phyloP scores from a whole-genome alignment of 805 yeast species.

The Babjeviella inositovora region DNA sequence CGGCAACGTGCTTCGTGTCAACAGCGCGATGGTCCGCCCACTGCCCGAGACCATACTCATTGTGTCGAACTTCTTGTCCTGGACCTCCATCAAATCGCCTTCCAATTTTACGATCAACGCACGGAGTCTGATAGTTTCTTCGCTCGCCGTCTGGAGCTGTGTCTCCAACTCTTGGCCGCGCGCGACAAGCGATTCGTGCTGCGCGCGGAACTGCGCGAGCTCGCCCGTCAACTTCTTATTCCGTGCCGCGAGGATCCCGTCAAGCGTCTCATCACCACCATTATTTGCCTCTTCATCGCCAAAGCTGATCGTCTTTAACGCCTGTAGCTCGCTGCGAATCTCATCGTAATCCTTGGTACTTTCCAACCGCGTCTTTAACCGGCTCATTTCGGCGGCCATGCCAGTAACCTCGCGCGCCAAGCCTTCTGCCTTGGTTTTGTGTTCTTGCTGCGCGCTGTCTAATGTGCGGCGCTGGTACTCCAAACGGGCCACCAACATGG shows the following conservation, averaged over 20 bases:
- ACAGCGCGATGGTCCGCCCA: slow-evolving; percentile 14
- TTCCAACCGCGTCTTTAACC: slow-evolving; percentile 29
- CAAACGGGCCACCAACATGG: slow-evolving; percentile 37
- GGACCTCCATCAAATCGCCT: slow-evolving; percentile 48
- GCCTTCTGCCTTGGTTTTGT: slow-evolving; percentile 15
- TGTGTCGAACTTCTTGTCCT: slow-evolving; percentile 36
- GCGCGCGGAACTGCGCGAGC: slow-evolving; percentile 47
- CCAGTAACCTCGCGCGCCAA: slow-evolving; percentile 28
- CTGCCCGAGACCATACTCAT: slow-evolving; percentile 55
- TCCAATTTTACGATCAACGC: slow-evolving; percentile 50
- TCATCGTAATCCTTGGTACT: slow-evolving; percentile 63
- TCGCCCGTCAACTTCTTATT: slow-evolving; percentile 64
- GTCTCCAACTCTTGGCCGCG: slow-evolving; percentile 21
- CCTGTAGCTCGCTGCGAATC: slow-evolving; percentile 56
- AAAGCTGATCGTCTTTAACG: slow-evolving; percentile 63
- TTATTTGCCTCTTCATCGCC: slow-evolving; percentile 21
- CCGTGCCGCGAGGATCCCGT: slow-evolving; percentile 46
- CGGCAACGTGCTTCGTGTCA: slow-evolving; percentile 10
- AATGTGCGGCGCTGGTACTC: slow-evolving; percentile 26
- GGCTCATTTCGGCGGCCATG: slow-evolving; percentile 29
- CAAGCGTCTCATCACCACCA: slow-evolving; percentile 18
- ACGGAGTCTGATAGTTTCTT: slow-evolving; percentile 23
- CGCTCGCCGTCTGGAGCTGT: slow-evolving; percentile 13
- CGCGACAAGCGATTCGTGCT: slow-evolving; percentile 26
- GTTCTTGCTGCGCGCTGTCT: slow-evolving; percentile 7